Evolutionary conservation across 371 early-diverging fungal genomes (phyloP).

Genomic region (Mucor piriformis): DNA sequence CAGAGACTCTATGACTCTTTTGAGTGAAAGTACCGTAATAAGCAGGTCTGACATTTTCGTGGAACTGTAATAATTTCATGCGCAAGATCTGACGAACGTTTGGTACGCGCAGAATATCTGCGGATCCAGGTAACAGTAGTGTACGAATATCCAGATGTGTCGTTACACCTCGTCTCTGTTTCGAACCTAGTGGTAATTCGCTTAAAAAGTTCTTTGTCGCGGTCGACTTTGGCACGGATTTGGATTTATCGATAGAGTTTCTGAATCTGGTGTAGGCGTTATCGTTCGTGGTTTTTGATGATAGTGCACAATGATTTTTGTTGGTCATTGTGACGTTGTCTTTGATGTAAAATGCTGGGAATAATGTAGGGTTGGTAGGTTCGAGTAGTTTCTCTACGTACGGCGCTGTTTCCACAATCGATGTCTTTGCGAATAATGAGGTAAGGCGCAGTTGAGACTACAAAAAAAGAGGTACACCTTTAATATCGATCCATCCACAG

Average conservation of each 20-base stretch:
- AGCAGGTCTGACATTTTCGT: slow-evolving; percentile 75
- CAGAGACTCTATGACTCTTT: slow-evolving; percentile 53
- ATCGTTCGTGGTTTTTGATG: slow-evolving; percentile 14
- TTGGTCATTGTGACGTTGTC: slow-evolving; percentile 47
- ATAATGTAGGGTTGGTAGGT: slow-evolving; percentile 44
- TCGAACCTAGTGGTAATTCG: slow-evolving; percentile 10
- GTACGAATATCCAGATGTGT: slow-evolving; percentile 18
- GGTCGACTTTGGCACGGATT: background rate
- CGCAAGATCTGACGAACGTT: slow-evolving; percentile 43
- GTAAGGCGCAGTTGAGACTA: slow-evolving; percentile 51
- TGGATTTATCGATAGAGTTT: background rate
- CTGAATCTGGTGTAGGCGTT: slow-evolving; percentile 6
- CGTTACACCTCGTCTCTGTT: slow-evolving; percentile 21
- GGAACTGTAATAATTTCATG: slow-evolving; percentile 77
- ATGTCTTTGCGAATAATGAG: slow-evolving; percentile 41
- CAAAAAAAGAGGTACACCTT: slow-evolving; percentile 2
- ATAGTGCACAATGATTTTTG: slow-evolving; percentile 2
- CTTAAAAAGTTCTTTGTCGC: slow-evolving; percentile 1
- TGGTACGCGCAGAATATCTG: slow-evolving; percentile 24
- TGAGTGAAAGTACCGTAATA: slow-evolving; percentile 88
- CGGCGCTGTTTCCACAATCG: slow-evolving; percentile 8
- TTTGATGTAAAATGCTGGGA: slow-evolving; percentile 73
- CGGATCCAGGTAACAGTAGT: slow-evolving; percentile 22
- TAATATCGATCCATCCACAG: background rate
- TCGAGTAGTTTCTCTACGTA: slow-evolving; percentile 20